Evolutionary conservation across 306 rosid species (phyloP), one percentile per base, ranked within the genome.

Genomic region (Prunus armeniaca): DNA sequence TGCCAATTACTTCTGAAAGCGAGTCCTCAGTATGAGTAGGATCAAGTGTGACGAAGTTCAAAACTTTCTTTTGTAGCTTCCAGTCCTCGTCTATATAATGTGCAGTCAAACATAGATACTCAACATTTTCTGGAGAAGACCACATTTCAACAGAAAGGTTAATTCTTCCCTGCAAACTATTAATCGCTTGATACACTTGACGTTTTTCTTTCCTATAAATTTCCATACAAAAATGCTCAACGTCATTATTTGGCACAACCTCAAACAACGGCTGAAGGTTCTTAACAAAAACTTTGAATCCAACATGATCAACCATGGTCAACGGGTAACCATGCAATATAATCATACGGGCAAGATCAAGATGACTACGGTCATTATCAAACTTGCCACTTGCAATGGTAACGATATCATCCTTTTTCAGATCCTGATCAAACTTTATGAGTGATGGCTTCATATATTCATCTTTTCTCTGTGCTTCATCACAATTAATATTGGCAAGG

Each of bases 251-350:
- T 18, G 91, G 93, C 78, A 85, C 82, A 79, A 92, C 81, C 82
- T 95, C 99, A 67, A 95, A 95, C 82, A 86, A 78, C 2, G 99
- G 99, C 86, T 95, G 99, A 67, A 95, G 92, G 81, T 92, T 92
- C 91, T 95, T 95, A 69, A 90, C 96, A 84, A 95, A 95, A 76
- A 92, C 99, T 86, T 91, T 91, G 90, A 95, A 95, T 73, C 97
- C 96, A 11, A 90, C 96, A 67, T 95, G 92, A 77, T 95, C 97
- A 78, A 85, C 91, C 89, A 95, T 88, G 77, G 87, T 69, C 78
- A 90, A 70, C 13, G 97, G 97, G 75, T 95, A 95, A 64, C 97
- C 99, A 81, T 92, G 97, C 70, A 88, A 78, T 73, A 95, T 90
- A 69, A 92, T 88, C 99, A 95, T 95, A 73, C 88, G 93, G n/a